phyloP scores from a whole-genome alignment of 257 asterid genomes.

The Nicotiana knightiana region DNA sequence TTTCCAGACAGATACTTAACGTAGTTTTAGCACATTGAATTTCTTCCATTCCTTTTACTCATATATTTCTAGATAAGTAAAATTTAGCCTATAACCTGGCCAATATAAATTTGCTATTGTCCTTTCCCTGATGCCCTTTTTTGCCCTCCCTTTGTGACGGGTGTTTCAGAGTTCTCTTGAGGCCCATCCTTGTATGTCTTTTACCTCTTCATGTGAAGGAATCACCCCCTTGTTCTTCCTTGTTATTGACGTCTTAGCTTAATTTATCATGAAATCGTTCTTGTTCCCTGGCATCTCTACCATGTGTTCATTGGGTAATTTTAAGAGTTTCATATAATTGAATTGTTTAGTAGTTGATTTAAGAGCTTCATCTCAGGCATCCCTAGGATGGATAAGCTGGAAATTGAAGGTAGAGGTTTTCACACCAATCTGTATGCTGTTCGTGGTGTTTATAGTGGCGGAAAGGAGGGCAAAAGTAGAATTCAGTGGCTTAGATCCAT shows the following conservation, averaged over 20 bases:
- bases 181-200: not conserved
- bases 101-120: not conserved
- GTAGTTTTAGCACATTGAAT: not conserved
- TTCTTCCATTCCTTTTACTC: not conserved
- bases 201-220: not conserved
- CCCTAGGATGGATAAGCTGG: constrained; percentile 87
- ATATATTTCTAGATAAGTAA: not conserved
- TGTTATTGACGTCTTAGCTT: not conserved
- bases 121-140: not conserved
- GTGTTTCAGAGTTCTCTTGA: not conserved
- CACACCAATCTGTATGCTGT: constrained; percentile 93
- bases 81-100: not conserved
- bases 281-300: not conserved
- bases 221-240: not conserved
- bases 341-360: not conserved
- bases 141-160: not conserved
- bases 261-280: not conserved
- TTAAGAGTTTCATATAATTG: not conserved
- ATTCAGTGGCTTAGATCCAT: constrained; percentile 98
- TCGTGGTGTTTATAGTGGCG: constrained; percentile 83
- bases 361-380: constrained; percentile 44
- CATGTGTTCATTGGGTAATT: not conserved
- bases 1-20: not conserved
- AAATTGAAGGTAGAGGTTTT: constrained; percentile 97
- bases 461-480: constrained; percentile 93